Evolutionary conservation across 371 early-diverging fungal genomes (phyloP), one percentile per base, ranked within the genome.

Genomic region (Apophysomyces elegans): DNA sequence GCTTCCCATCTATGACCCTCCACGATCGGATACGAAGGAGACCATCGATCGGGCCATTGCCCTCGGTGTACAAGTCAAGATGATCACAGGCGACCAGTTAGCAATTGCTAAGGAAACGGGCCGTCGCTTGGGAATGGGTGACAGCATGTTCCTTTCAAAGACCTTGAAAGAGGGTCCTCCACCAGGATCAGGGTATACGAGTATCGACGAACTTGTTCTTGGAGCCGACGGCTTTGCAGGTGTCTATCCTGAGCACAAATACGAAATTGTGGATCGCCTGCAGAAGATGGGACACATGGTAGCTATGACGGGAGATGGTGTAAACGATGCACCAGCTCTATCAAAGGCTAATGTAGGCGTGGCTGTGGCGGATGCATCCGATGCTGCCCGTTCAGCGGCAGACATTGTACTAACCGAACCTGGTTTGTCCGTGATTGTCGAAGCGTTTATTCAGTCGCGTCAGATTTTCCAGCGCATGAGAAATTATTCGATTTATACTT

Each of bases 301-400:
- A 58, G 92, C 90, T 60, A 95, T 95, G 94, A 94, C 95, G 47
- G 99, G 99, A 70, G 96, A 97, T 78, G 96, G 97, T 83, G 95
- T 95, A 61, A 97, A 96, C 80, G 99, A 97, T 80, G 94, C 96
- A 8, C 96, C 95, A 18, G 96, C 98, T 56, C 91, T 99, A 67
- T 87, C 88, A 72, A 90, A 90, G 84, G 92, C 92, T 65, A 89
- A 91, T 69, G 89, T 90, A 60, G 92, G 92, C 79, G 87, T 91
- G 66, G 92, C 92, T 61, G 93, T 96, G 74, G 93, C 86, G 56
- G 90, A 87, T 68, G 88, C 88, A 54, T 85, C 89, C 45, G 90
- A 90, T 72, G 90, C 90, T 59, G 91, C 92, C 45, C 89, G 90
- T 65, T 85, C 88, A 66, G 91, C 91, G 63, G 88, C 90, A 41